Evolutionary conservation across 2,329 filamentous ascomycete species (phyloP), one percentile per base, ranked within the genome.

Genomic region (Thelonectria olida): DNA sequence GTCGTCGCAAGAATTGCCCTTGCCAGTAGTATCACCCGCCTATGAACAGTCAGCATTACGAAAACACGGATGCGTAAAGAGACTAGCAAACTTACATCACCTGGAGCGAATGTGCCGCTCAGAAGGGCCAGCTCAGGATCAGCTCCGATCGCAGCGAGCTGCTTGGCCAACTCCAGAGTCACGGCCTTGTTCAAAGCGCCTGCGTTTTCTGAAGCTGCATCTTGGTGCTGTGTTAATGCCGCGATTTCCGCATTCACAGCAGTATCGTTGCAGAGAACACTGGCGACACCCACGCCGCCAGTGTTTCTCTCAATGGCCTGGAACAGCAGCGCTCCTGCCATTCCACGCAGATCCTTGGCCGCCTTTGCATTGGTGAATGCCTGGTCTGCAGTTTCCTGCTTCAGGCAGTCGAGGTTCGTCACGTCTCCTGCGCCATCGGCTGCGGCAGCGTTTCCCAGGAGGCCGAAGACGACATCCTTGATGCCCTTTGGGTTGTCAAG

Each of bases 201-300:
- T 12, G 88, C 85, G 41, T 82, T 83, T 3, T 80, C 72, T 1
- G 85, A 85, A 19, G 88, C 89, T 25, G 89, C 87, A 73, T 91
- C 89, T 76, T 91, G 88, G 76, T 91, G 88, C 76, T 90, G 87
- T 54, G 80, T 77, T 61, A 91, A 73, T 42, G 86, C 86, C 25
- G 81, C 84, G 69, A 91, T 89, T 78, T 91, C 88, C 3, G 88
- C 82, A 76, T 91, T 91, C 59, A 81, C 79, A 15, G 88, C 85
- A 39, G 76, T 79, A 70, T 86, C 73, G 76, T 75, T 81, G 79
- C 88, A 91, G 49, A 83, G 64, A 36, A 38, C 45, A 9, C 67
- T 70, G 1, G 66, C 66, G 5, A 64, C 64, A 5, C 69, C 69
- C 9, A 71, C 68, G 27, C 62, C 61, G 3, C 75, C 81, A 4